These are phyloP conservation scores for Pythium rhizo-oryzae DNA, from an alignment of 352 stramenopile genomes.

Conservation along the genomic window DNA sequence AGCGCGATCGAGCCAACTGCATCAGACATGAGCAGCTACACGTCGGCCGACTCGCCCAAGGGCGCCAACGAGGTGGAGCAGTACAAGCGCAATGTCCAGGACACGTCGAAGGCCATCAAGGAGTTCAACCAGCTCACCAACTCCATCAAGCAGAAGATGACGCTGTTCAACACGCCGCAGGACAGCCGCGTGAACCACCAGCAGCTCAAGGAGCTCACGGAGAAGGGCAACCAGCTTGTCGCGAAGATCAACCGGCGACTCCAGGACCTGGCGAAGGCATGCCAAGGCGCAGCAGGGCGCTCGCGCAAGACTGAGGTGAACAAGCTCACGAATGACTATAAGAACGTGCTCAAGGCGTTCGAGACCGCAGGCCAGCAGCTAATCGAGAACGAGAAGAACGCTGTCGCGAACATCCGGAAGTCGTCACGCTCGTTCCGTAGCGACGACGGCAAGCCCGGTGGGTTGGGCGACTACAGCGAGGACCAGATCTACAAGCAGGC, in stretches of 20 bases:
- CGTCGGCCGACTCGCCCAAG: constrained; percentile 34
- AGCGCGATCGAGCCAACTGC: not conserved
- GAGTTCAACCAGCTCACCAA: constrained; percentile 38
- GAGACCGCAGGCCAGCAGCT: constrained; percentile 74
- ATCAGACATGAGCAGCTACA: constrained; percentile 31
- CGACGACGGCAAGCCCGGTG: constrained; percentile 20
- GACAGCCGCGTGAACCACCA: constrained; percentile 84
- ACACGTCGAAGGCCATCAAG: constrained; percentile 38
- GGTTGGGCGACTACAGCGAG: constrained; percentile 83
- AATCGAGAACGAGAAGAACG: constrained; percentile 73
- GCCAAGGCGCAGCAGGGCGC: constrained; percentile 46
- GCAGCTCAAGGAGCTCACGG: constrained; percentile 77
- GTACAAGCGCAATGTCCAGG: constrained; percentile 35
- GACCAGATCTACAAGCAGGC: constrained; percentile 89
- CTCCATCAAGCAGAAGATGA: constrained; percentile 75
- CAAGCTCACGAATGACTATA: constrained; percentile 87
- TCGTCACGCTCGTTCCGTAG: constrained; percentile 79
- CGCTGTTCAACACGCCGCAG: constrained; percentile 81
- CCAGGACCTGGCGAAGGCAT: constrained; percentile 73
- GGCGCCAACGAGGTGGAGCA: constrained; percentile 31
- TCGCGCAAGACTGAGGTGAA: constrained; percentile 67
- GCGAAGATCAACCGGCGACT: constrained; percentile 76
- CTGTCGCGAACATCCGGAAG: constrained; percentile 78
- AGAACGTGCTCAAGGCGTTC: constrained; percentile 76
- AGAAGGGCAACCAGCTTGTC: constrained; percentile 86